Evolutionary conservation across 2,329 filamentous ascomycete genomes (phyloP).

Genomic region (Chaetomium sp.): DNA sequence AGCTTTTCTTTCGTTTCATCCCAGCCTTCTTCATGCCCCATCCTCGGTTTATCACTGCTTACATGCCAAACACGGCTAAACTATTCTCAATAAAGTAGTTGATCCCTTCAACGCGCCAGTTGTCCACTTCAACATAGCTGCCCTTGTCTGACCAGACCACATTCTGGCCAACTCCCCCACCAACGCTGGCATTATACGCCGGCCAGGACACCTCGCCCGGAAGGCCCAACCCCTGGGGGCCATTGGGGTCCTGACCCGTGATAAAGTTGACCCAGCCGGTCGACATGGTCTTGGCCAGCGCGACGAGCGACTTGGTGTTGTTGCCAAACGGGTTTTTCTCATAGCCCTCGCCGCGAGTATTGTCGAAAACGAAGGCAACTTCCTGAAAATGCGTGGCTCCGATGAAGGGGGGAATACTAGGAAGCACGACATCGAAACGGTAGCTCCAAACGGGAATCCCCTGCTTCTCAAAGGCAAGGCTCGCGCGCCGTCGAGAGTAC

Average conservation of each 20-base stretch:
- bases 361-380: slow-evolving; percentile 14
- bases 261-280: slow-evolving; percentile 17
- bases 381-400: slow-evolving; percentile 15
- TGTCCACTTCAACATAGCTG: slow-evolving; percentile 13
- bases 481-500: slow-evolving; percentile 2
- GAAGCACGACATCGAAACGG: slow-evolving; percentile 12
- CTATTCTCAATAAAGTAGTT: slow-evolving; percentile 8
- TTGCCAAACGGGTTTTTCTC: slow-evolving; percentile 12
- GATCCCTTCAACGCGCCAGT: slow-evolving; percentile 14
- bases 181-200: slow-evolving; percentile 4
- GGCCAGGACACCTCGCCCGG: slow-evolving; percentile 4
- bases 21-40: no score
- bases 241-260: slow-evolving; percentile 13
- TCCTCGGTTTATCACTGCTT: background rate
- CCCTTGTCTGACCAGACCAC: slow-evolving; percentile 12
- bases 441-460: slow-evolving; percentile 11
- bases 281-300: slow-evolving; percentile 16
- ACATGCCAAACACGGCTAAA: background rate
- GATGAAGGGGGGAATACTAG: slow-evolving; percentile 1
- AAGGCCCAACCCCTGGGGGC: slow-evolving; percentile 1
- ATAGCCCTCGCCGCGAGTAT: slow-evolving; percentile 13
- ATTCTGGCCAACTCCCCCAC: slow-evolving; percentile 15
- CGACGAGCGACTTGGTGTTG: slow-evolving; percentile 1
- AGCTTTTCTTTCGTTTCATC: no score
- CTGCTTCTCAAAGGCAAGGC: slow-evolving; percentile 7